Evolutionary conservation across 371 early-diverging fungal genomes (phyloP), one percentile per base, ranked within the genome.

Genomic region (Mortierella sp.): DNA sequence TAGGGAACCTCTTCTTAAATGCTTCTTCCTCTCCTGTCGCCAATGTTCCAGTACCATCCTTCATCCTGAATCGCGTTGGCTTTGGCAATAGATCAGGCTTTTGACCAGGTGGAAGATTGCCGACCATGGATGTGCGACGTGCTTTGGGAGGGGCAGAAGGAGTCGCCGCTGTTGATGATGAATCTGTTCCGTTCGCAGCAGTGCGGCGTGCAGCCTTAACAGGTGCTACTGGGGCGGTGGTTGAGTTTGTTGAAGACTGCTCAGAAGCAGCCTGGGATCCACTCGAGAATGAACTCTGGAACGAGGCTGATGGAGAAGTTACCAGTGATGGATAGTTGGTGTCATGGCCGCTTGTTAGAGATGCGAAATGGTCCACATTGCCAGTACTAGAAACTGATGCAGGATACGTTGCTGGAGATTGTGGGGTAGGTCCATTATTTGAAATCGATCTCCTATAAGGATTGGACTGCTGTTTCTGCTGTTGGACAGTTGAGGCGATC

Each of bases 31-130:
- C 80, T 23, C 75, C 80, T 1, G 68, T 60, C 8, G 32, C 64
- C 8, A 80, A n/a, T 2, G 47, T 64, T 3, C 75, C 80, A n/a
- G 75, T 67, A 0, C 75, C 80, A 37, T 70, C 75, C 64, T 70
- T 80, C 80, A 80, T 80, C 49, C 75, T 56, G 68, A 80, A 80
- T 15, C 80, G 80, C 10, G 80, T 74, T 1, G 80, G 80, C 53
- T 80, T 80, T 43, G 80, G 80, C 51, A 80, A 17, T 37, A 74
- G 40, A 26, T 71, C 75, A 6, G 80, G 80, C 17, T 80, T 80
- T 19, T 74, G 74, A 32, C 80, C 80, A 2, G 64, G 68, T 31
- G 68, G 66, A 19, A 49, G 59, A 23, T 47, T 58, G 60, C 37
- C 47, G 61, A 26, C 54, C 49, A 70, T 34, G 4, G 80, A 74